Conservation (phyloP, 257 asterid species). For the Scutellaria minor region DNA sequence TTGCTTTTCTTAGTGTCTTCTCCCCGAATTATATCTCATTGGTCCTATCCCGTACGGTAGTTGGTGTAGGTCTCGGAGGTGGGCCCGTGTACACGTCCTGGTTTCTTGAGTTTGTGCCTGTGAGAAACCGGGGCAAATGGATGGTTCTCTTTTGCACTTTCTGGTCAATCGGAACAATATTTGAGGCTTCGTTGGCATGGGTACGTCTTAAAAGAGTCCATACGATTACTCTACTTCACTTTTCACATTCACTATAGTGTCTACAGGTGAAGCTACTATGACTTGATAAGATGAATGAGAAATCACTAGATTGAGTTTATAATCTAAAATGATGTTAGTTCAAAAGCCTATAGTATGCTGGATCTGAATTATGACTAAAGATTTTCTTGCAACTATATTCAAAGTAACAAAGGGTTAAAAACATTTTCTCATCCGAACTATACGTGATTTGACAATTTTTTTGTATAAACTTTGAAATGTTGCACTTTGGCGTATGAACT, state of each 20-base stretch:
- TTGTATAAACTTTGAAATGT: no score
- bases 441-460: no score
- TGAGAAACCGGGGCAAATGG: slow-evolving; percentile 72
- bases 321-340: no score
- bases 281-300: background rate
- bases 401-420: no score
- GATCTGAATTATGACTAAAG: no score
- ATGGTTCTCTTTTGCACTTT: slow-evolving; percentile 70
- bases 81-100: slow-evolving; percentile 81
- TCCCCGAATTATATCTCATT: slow-evolving; percentile 64
- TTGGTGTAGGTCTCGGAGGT: slow-evolving; percentile 85
- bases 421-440: no score
- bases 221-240: background rate
- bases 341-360: no score
- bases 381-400: no score
- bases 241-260: background rate
- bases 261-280: background rate
- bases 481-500: no score
- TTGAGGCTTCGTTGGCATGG: slow-evolving; percentile 84
- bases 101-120: slow-evolving; percentile 88
- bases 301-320: no score
- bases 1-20: slow-evolving; percentile 61
- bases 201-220: slow-evolving; percentile 39
- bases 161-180: slow-evolving; percentile 79
- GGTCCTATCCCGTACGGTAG: slow-evolving; percentile 60